Evolutionary conservation across 768 basidiomycete genomes (phyloP).

Genomic region (Podaxis carcinomalis): DNA sequence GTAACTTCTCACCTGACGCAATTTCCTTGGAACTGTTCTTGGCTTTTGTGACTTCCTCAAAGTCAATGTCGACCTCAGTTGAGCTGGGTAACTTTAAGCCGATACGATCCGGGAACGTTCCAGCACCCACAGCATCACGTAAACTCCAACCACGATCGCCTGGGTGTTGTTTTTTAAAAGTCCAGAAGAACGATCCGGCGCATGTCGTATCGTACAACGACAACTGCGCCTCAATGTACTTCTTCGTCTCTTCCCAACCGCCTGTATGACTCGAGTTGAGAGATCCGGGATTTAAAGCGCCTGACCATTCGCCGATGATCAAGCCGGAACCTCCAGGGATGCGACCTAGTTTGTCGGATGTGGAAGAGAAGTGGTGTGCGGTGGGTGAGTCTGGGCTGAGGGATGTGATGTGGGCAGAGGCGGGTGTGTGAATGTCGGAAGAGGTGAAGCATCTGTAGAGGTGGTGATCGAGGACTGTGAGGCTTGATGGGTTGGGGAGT

Average conservation of each 20-base stretch:
- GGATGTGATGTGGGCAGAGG: conserved; percentile 46
- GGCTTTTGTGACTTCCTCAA: not conserved
- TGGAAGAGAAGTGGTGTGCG: conserved; percentile 26
- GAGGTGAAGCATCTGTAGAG: conserved; percentile 78
- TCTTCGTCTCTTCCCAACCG: conserved; percentile 29
- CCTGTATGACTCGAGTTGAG: conserved; percentile 25
- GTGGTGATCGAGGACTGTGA: conserved; percentile 74
- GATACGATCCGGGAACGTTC: conserved; percentile 54
- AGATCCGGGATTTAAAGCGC: conserved; percentile 64
- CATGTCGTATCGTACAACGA: conserved; percentile 58
- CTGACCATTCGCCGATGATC: conserved; percentile 79
- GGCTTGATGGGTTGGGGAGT: conserved; percentile 21
- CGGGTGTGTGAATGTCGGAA: conserved; percentile 50
- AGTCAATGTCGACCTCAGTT: not conserved
- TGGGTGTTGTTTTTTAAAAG: conserved; percentile 62
- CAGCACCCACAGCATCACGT: conserved; percentile 55
- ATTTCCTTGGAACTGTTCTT: not conserved
- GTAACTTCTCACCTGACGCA: conserved; percentile 15
- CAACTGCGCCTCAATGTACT: conserved; percentile 61
- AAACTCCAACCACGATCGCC: conserved; percentile 78
- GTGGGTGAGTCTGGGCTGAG: conserved; percentile 40
- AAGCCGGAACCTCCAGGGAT: conserved; percentile 33
- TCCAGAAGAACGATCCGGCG: conserved; percentile 84
- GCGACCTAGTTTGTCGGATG: conserved; percentile 28
- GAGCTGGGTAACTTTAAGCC: conserved; percentile 33